Conservation (phyloP, 106 monocot genomes). For the Dactylorhiza incarnata region DNA sequence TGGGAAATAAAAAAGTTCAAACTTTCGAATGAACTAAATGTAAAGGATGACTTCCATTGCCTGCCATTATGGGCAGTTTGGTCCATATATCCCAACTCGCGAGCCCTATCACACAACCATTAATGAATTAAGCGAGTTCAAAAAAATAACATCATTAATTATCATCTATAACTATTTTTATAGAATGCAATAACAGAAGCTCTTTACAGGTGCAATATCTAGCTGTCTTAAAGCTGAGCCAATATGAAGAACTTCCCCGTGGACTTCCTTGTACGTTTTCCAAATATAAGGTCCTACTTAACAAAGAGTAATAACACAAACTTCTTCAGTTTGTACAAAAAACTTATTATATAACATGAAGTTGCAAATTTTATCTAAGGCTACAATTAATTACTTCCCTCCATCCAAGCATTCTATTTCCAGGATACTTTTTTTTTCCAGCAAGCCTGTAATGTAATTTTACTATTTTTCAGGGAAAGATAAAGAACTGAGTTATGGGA, state of each 20-base stretch:
- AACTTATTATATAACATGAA: not conserved
- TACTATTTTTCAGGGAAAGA: not conserved
- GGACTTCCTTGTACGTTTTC: conserved; percentile 74
- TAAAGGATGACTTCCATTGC: conserved; percentile 58
- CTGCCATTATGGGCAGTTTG: conserved; percentile 89
- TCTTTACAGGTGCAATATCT: conserved; percentile 66
- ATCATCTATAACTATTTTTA: not conserved
- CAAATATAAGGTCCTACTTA: conserved; percentile 75
- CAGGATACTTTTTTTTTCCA: not conserved
- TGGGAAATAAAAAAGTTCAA: not conserved
- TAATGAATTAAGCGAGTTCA: not conserved
- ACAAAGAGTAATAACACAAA: conserved; percentile 3
- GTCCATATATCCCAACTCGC: conserved; percentile 79
- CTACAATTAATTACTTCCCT: conserved; percentile 28
- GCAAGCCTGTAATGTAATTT: conserved; percentile 24
- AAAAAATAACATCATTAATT: not conserved
- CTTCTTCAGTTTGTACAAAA: not conserved
- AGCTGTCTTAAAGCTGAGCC: conserved; percentile 72
- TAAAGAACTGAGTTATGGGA: not conserved
- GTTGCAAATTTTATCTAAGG: not conserved
- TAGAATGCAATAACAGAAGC: not conserved
- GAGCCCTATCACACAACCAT: conserved; percentile 39
- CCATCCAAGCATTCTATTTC: conserved; percentile 91
- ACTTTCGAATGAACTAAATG: not conserved
- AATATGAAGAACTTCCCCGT: conserved; percentile 62